Conservation (phyloP, 306 rosid genomes). For the Potentilla sterilis region DNA sequence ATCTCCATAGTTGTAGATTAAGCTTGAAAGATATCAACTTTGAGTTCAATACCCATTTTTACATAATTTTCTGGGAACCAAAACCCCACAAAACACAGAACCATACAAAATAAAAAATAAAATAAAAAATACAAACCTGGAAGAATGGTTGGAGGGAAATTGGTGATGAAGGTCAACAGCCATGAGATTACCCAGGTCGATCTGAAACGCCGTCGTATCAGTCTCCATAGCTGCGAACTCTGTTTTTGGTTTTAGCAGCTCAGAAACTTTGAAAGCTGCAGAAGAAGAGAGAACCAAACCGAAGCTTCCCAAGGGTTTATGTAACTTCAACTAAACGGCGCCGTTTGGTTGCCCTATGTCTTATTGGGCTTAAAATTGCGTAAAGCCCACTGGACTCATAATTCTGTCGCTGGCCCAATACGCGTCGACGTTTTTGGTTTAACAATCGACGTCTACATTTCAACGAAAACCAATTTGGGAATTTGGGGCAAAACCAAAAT, state of each 20-base stretch:
- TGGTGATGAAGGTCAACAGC: conserved; percentile 52
- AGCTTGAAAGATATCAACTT: neutral
- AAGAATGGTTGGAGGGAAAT: conserved; percentile 45
- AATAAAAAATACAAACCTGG: conserved; percentile 28
- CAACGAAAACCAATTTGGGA: neutral
- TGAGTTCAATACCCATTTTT: neutral
- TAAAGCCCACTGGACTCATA: neutral
- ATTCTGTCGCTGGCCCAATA: neutral
- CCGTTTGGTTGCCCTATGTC: neutral
- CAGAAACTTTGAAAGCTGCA: conserved; percentile 6
- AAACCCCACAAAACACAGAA: neutral
- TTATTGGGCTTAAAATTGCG: neutral
- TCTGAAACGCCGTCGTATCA: conserved; percentile 38
- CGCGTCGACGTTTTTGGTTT: neutral
- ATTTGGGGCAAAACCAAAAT: neutral
- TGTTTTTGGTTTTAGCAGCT: neutral
- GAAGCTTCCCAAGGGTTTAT: conserved; percentile 4
- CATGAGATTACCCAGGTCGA: conserved; percentile 77
- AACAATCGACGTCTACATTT: neutral
- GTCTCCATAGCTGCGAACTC: conserved; percentile 1
- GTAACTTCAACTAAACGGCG: neutral
- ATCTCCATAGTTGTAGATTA: neutral
- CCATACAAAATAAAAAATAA: neutral
- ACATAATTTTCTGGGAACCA: neutral
- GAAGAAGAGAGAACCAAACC: neutral